Base-by-base conservation (phyloP, 2,329 filamentous ascomycete genomes). In the Fusarium xyrophilum region DNA sequence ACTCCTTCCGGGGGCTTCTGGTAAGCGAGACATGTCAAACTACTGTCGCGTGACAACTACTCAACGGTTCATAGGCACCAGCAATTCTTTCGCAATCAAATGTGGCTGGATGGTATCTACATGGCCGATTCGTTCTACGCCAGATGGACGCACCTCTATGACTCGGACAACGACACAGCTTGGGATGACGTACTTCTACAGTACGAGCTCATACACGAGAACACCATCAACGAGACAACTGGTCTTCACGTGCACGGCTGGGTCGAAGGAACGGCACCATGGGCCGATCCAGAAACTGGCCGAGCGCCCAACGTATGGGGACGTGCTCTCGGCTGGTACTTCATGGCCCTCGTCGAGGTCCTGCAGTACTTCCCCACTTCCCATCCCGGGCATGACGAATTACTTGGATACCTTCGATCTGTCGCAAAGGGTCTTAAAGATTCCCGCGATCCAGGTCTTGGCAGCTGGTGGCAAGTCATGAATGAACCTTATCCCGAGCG, bases 401-500 rank as follows among this genome's bases (percentile, higher is more conserved):
- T 83, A 12, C 66, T 74, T 43, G 69, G 65, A 3, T 81, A 83
- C 63, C 79, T 82, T 13, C 61, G 70, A 3, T 75, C 78, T 2
- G 73, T 84, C 2, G 79, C 82, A 0, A 61, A 75, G 0, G 81
- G 79, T 2, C 63, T 86, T 0, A 78, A 79, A 46, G 69, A 72
- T 4, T 78, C 79, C 2, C 81, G 80, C 17, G 83, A 86, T 56
- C 3, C 38, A 5, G 63, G 54, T 5, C 65, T 62, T 5, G 84
- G 84, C 0, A 84, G 82, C n/a, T 88, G 86, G 85, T 88, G 84
- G 84, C 75, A 86, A 44, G 79, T 87, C 33, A 85, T 88, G 82
- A 82, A 81, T 57, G 79, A 82, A 39, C 79, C 80, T 5, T 83
- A 83, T 43, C 79, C 82, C 0, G 80, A 78, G 1, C 67, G 75